Base-by-base conservation (phyloP, 139 green algal genomes). In the Eudorina sp. region DNA sequence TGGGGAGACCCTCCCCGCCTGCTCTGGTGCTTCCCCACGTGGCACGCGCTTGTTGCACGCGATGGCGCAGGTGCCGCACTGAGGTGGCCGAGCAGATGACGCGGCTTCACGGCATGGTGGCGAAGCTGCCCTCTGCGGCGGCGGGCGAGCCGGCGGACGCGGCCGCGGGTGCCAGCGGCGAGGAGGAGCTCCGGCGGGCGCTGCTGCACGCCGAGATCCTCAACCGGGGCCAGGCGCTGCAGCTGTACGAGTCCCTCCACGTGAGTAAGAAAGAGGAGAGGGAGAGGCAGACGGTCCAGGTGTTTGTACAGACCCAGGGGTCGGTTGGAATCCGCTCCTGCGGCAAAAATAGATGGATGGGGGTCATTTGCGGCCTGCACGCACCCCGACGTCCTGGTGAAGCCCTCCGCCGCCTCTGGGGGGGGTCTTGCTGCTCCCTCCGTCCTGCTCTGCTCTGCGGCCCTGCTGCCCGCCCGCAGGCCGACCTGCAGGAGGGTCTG, bases 401-500 rank as follows among this genome's bases (percentile, higher is more conserved):
- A n/a, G n/a, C n/a, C n/a, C n/a, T n/a, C n/a, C n/a, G n/a, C n/a
- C n/a, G n/a, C n/a, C n/a, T n/a, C n/a, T n/a, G n/a, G n/a, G n/a
- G n/a, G n/a, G n/a, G n/a, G n/a, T n/a, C n/a, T n/a, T n/a, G n/a
- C n/a, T n/a, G n/a, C n/a, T n/a, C n/a, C n/a, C n/a, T n/a, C 48
- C 13, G 48, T 9, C 13, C 48, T 55, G 48, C 9, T 55, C 48
- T 55, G 48, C 9, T 55, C 11, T 55, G 48, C 11, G 48, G n/a
- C n/a, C n/a, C n/a, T n/a, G n/a, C n/a, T n/a, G n/a, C n/a, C n/a
- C n/a, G n/a, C n/a, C 11, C 40, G 23, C 55, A 74, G 78, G 60
- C 80, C 41, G 80, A 86, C 80, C 62, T 88, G 31, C 45, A 69
- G n/a, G 82, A 88, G 64, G 53, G 72, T 31, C 87, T 88, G 38